A percentile compares a stretch with the other conserved stretches of the same genome.
Conservation (phyloP, 2,329 filamentous ascomycete genomes). For the Polychaeton citri region DNA sequence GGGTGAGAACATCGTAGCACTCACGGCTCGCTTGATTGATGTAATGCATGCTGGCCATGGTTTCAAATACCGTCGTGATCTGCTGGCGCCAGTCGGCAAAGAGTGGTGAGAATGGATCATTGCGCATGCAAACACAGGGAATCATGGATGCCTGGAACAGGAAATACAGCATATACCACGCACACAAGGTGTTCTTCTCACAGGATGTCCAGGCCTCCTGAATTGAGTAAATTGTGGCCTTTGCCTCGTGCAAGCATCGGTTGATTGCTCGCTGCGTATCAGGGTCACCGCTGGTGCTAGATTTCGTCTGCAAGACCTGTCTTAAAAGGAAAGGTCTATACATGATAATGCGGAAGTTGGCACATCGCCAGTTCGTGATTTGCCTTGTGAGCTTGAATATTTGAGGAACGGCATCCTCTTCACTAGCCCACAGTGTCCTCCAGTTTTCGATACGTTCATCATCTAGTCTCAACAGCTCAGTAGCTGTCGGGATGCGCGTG, state of each 20-base stretch:
- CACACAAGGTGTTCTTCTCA: conserved; percentile 26
- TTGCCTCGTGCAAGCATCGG: conserved; percentile 30
- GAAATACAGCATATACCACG: conserved; percentile 37
- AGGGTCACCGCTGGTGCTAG: conserved; percentile 4
- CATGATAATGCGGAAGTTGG: conserved; percentile 36
- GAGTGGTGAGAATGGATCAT: conserved; percentile 24
- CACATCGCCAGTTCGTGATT: conserved; percentile 31
- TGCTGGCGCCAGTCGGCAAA: conserved; percentile 30
- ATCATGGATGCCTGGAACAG: conserved; percentile 38
- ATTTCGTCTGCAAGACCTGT: conserved; percentile 16
- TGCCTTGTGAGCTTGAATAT: conserved; percentile 28
- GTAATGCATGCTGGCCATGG: conserved; percentile 24
- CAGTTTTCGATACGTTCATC: conserved; percentile 27
- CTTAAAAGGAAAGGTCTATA: conserved; percentile 35
- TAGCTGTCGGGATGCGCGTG: conserved; percentile 28
- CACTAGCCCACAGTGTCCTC: conserved; percentile 24
- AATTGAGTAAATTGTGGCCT: conserved; percentile 28
- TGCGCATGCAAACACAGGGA: conserved; percentile 35
- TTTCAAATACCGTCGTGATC: conserved; percentile 24
- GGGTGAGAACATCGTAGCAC: conserved; percentile 29
- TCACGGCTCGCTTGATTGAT: conserved; percentile 29
- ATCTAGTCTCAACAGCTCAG: conserved; percentile 30
- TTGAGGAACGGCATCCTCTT: conserved; percentile 18
- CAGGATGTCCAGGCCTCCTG: conserved; percentile 25
- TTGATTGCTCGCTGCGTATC: conserved; percentile 16